These are phyloP conservation scores for Plasmodium malariae DNA, from an alignment of 169 alveolate genomes.

Conservation along the genomic window DNA sequence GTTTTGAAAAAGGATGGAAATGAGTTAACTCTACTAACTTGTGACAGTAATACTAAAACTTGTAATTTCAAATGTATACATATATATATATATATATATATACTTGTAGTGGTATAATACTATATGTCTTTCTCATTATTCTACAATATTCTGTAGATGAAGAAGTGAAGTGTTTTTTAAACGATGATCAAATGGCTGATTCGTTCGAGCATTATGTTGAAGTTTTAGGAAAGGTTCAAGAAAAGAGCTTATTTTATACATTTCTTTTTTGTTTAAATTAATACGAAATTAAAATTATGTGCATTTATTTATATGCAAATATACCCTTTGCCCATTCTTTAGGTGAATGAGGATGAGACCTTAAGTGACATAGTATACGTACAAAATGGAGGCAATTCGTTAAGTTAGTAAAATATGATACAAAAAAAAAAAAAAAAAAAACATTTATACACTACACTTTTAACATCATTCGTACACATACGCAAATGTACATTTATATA, in stretches of 20 bases:
- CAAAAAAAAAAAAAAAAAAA: background rate
- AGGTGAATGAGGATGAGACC: conserved; percentile 71
- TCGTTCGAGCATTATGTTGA: conserved; percentile 65
- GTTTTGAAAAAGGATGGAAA: conserved; percentile 66
- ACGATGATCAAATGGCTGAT: conserved; percentile 42
- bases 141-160: conserved; percentile 20
- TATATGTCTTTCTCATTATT: background rate
- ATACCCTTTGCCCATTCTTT: conserved; percentile 6
- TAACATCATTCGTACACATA: no score
- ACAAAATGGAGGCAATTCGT: conserved; percentile 59
- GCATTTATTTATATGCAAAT: background rate
- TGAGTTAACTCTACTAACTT: conserved; percentile 40
- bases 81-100: conserved; percentile 4
- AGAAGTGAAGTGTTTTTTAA: conserved; percentile 62
- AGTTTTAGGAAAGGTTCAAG: conserved; percentile 72
- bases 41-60: conserved; percentile 43
- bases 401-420: conserved; percentile 43
- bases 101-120: background rate
- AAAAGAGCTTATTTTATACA: background rate
- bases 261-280: background rate
- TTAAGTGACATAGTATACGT: conserved; percentile 63
- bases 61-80: background rate
- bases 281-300: background rate
- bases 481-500: no score
- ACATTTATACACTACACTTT: no score